Conservation (phyloP, 495 filamentous ascomycete species). For the Neurospora sp. region DNA sequence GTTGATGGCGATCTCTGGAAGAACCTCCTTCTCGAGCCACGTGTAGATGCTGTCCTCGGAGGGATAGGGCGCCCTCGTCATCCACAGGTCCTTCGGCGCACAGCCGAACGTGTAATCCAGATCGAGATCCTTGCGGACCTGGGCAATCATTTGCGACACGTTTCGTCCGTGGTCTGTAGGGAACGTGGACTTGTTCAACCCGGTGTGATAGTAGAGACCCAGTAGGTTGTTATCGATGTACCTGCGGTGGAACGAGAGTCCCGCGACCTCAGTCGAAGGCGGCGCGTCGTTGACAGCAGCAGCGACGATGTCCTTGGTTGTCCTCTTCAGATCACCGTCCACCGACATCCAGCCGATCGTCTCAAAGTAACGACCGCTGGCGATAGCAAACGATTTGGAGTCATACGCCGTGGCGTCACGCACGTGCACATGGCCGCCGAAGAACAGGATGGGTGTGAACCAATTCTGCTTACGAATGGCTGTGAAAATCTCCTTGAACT, state of each 20-base stretch:
- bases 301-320: conserved; percentile 10
- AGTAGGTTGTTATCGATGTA: conserved; percentile 95
- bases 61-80: conserved; percentile 65
- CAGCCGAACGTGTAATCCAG: conserved; percentile 74
- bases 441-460: conserved; percentile 82
- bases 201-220: conserved; percentile 75
- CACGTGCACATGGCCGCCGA: conserved; percentile 87
- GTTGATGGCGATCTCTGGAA: conserved; percentile 50
- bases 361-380: conserved; percentile 93
- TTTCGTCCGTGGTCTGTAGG: conserved; percentile 67
- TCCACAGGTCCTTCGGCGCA: conserved; percentile 71
- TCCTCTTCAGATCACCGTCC: conserved; percentile 47
- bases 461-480: conserved; percentile 69
- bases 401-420: conserved; percentile 80
- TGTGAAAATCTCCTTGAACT: conserved; percentile 66
- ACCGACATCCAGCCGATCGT: conserved; percentile 96
- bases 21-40: conserved; percentile 64
- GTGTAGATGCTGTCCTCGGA: conserved; percentile 62
- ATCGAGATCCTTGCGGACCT: conserved; percentile 56
- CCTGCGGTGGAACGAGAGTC: conserved; percentile 53
- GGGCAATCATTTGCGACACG: conserved; percentile 59
- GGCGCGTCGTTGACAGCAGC: conserved; percentile 6
- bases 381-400: conserved; percentile 66
- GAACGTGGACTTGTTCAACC: conserved; percentile 59
- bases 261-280: neutral